Evolutionary conservation across 2,329 filamentous ascomycete genomes (phyloP).

Genomic region (Cytospora mali): DNA sequence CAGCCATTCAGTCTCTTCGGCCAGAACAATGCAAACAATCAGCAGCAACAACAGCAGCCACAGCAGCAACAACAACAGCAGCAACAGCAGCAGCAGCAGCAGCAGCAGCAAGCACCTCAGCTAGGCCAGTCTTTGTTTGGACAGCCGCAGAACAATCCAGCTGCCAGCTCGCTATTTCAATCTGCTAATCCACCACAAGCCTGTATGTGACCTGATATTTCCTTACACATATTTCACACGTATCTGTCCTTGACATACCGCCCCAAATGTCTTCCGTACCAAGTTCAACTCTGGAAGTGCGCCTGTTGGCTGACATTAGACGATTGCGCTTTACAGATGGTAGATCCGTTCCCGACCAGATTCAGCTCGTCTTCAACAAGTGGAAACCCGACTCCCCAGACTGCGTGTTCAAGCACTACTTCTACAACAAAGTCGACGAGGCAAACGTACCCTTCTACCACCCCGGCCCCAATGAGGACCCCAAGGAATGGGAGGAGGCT

Average conservation of each 20-base stretch:
- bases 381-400: constrained; percentile 71
- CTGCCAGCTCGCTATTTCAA: constrained; percentile 56
- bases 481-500: constrained; percentile 81
- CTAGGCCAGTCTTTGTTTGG: constrained; percentile 31
- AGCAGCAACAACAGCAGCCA: constrained; percentile 44
- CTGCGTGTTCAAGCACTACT: constrained; percentile 80
- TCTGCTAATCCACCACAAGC: constrained; percentile 37
- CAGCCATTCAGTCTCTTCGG: constrained; percentile 44
- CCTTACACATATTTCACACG: not conserved
- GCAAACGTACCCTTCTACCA: constrained; percentile 76
- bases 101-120: constrained; percentile 40
- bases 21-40: constrained; percentile 39
- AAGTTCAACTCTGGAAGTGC: not conserved
- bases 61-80: constrained; percentile 36
- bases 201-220: constrained; percentile 4
- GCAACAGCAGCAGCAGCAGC: constrained; percentile 36
- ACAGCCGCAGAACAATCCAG: constrained; percentile 32
- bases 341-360: constrained; percentile 75
- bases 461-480: constrained; percentile 70
- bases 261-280: not conserved
- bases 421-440: constrained; percentile 83
- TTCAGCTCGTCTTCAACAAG: constrained; percentile 69
- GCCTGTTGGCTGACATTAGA: constrained; percentile 7
- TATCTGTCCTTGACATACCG: not conserved
- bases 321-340: constrained; percentile 51